phyloP scores from a whole-genome alignment of 2,329 filamentous ascomycete genomes.

The Neonectria coccinea region DNA sequence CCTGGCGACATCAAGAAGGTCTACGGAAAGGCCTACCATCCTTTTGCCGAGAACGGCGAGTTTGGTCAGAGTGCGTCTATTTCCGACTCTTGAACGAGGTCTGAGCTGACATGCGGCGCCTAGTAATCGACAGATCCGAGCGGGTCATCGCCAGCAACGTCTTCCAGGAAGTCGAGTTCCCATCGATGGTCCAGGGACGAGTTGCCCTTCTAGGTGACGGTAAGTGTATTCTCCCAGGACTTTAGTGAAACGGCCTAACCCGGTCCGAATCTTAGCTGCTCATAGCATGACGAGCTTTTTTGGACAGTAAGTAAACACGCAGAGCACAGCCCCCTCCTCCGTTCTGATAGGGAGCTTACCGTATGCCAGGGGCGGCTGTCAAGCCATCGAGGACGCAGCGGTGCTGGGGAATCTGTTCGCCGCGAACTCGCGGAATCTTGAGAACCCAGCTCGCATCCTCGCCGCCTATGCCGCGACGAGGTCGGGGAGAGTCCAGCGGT shows the following conservation, averaged over 20 bases:
- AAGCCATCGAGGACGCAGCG: constrained; percentile 23
- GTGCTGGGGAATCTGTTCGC: constrained; percentile 26
- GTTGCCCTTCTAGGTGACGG: constrained; percentile 25
- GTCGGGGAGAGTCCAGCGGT: constrained; percentile 17
- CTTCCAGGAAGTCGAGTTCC: constrained; percentile 25
- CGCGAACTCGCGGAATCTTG: constrained; percentile 9
- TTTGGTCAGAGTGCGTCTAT: constrained; percentile 21
- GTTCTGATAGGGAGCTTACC: background rate
- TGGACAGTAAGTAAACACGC: constrained; percentile 23
- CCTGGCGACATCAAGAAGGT: constrained; percentile 26
- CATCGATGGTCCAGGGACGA: constrained; percentile 24
- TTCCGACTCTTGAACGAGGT: constrained; percentile 4
- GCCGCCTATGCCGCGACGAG: constrained; percentile 14
- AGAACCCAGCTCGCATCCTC: constrained; percentile 18
- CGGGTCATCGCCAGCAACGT: constrained; percentile 28
- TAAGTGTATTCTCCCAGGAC: constrained; percentile 10
- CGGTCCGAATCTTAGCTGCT: constrained; percentile 10
- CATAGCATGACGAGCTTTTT: constrained; percentile 30
- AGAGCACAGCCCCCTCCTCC: background rate
- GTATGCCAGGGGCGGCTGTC: constrained; percentile 14
- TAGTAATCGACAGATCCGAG: constrained; percentile 28
- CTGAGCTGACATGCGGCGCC: constrained; percentile 8
- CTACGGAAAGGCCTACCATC: constrained; percentile 23
- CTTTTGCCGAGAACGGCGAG: constrained; percentile 18
- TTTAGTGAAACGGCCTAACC: constrained; percentile 13